Conservation (phyloP, 2,329 filamentous ascomycete genomes). For the Colletotrichum incanum region DNA sequence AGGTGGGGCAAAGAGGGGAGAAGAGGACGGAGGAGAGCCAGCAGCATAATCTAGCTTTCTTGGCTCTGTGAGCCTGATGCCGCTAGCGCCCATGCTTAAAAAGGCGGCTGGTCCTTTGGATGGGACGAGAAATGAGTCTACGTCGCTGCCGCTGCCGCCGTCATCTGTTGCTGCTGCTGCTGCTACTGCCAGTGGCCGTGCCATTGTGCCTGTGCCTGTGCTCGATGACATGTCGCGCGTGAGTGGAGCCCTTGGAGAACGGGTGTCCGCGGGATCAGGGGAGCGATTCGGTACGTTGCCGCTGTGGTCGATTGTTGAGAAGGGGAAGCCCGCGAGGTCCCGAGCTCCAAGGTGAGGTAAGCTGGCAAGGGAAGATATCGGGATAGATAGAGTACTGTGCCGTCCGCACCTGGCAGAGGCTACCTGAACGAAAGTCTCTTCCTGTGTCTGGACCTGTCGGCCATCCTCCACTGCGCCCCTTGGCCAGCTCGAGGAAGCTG, state of each 20-base stretch:
- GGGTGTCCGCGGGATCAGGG: constrained; percentile 35
- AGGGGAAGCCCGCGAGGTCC: background rate
- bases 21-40: constrained; percentile 1
- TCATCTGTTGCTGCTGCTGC: constrained; percentile 3
- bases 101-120: constrained; percentile 28
- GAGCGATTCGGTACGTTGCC: constrained; percentile 15
- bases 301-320: background rate
- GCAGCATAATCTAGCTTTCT: constrained; percentile 40
- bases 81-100: constrained; percentile 39
- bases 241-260: constrained; percentile 28
- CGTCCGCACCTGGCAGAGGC: background rate
- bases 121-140: constrained; percentile 42
- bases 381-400: background rate
- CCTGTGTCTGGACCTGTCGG: background rate
- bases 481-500: no score
- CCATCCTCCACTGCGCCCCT: no score
- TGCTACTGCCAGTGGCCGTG: background rate
- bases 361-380: constrained; percentile 10
- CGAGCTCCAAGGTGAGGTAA: background rate
- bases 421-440: background rate
- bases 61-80: constrained; percentile 40
- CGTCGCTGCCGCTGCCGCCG: constrained; percentile 16
- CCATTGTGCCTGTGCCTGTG: constrained; percentile 1
- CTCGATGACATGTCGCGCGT: constrained; percentile 31
- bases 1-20: constrained; percentile 9